phyloP scores from a whole-genome alignment of 2,329 filamentous ascomycete species.

The Aspergillus fructus region DNA sequence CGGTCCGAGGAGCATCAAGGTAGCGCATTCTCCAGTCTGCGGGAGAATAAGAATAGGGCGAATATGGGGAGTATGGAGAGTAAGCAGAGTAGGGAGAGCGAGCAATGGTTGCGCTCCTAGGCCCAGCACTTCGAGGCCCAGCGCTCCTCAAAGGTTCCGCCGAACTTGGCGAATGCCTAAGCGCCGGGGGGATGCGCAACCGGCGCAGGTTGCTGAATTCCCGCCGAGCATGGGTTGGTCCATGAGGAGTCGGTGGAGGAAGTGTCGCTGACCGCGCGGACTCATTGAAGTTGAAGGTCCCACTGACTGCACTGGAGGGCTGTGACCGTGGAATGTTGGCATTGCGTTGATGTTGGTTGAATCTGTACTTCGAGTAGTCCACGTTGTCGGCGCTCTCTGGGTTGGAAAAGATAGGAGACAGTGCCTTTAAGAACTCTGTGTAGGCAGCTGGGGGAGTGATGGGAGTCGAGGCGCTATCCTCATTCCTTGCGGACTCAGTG shows the following conservation, averaged over 20 bases:
- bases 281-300: constrained; percentile 53
- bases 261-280: constrained; percentile 57
- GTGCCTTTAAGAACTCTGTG: constrained; percentile 85
- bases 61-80: constrained; percentile 73
- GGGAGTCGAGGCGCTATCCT: constrained; percentile 70
- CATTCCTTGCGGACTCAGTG: constrained; percentile 53
- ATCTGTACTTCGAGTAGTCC: constrained; percentile 48
- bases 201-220: constrained; percentile 58
- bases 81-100: constrained; percentile 74
- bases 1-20: constrained; percentile 60
- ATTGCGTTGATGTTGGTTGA: constrained; percentile 21
- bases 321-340: constrained; percentile 39
- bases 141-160: constrained; percentile 69
- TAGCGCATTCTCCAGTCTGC: constrained; percentile 75
- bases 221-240: constrained; percentile 56
- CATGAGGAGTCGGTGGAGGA: constrained; percentile 60
- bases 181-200: constrained; percentile 76
- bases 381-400: constrained; percentile 60
- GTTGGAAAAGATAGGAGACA: constrained; percentile 64
- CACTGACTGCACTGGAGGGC: constrained; percentile 40
- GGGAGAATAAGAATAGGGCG: constrained; percentile 72
- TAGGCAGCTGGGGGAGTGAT: constrained; percentile 90
- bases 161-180: constrained; percentile 62
- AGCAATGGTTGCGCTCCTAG: constrained; percentile 60
- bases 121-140: constrained; percentile 3